These are phyloP conservation scores for Theileria equi DNA, from an alignment of 169 alveolate species.

Conservation along the genomic window DNA sequence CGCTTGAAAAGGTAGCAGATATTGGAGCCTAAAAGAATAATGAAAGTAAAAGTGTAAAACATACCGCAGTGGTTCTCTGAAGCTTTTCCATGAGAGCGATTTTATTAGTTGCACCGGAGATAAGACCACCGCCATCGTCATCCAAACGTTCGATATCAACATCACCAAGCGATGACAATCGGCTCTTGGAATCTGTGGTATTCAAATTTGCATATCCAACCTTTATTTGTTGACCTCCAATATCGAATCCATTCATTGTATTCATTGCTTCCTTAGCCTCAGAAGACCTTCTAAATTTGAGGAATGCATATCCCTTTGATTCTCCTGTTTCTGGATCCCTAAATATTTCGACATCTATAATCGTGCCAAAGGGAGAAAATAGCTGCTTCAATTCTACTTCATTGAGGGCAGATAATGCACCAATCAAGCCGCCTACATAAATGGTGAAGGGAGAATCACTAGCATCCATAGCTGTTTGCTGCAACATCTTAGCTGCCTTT, in stretches of 20 bases:
- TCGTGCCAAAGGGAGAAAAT: constrained; percentile 93
- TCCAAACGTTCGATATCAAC: constrained; percentile 66
- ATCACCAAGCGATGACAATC: constrained; percentile 31
- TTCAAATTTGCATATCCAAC: constrained; percentile 69
- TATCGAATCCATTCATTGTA: constrained; percentile 91
- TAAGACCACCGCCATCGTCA: constrained; percentile 73
- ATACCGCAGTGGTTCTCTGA: constrained; percentile 32
- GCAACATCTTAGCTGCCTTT: constrained; percentile 86
- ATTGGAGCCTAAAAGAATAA: too few species aligned
- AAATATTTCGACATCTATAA: constrained; percentile 87
- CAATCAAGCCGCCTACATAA: constrained; percentile 91
- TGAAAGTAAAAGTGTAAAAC: not conserved
- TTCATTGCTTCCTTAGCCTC: constrained; percentile 94
- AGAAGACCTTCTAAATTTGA: constrained; percentile 85
- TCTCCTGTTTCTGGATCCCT: constrained; percentile 86
- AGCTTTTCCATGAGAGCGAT: constrained; percentile 80
- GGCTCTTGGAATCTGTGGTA: constrained; percentile 14
- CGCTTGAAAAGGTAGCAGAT: too few species aligned
- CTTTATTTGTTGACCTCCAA: constrained; percentile 87
- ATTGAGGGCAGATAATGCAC: constrained; percentile 77
- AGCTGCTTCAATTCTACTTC: constrained; percentile 88
- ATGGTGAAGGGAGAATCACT: constrained; percentile 86
- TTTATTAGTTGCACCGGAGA: constrained; percentile 77
- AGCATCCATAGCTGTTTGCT: constrained; percentile 78
- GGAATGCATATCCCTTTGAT: constrained; percentile 89